phyloP scores from a whole-genome alignment of 176 grass and related monocot species.

The Oryza officinalis region DNA sequence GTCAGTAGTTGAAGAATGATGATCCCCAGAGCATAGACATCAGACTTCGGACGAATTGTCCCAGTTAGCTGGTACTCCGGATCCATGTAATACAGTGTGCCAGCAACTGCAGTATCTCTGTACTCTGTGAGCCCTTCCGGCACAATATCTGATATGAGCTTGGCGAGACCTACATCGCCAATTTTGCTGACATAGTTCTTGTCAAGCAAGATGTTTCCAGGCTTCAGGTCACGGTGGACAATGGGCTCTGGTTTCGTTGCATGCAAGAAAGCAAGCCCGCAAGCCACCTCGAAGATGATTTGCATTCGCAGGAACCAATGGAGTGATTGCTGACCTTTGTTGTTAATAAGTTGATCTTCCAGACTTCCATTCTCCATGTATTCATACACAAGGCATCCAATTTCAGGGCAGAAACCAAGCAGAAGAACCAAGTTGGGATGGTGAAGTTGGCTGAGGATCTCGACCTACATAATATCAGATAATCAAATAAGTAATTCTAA shows the following conservation, averaged over 20 bases:
- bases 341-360: constrained; percentile 67
- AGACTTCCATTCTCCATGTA: constrained; percentile 90
- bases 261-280: constrained; percentile 83
- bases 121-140: constrained; percentile 86
- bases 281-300: constrained; percentile 78
- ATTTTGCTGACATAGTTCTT: constrained; percentile 85
- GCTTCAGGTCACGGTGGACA: constrained; percentile 93
- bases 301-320: constrained; percentile 75
- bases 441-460: constrained; percentile 82
- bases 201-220: constrained; percentile 89
- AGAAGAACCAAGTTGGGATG: constrained; percentile 79
- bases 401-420: constrained; percentile 84
- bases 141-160: constrained; percentile 70
- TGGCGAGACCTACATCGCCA: constrained; percentile 83
- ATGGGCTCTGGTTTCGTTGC: constrained; percentile 78
- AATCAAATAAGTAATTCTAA: neutral
- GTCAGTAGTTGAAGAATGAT: constrained; percentile 81
- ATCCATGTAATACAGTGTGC: constrained; percentile 90
- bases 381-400: constrained; percentile 80
- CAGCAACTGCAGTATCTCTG: constrained; percentile 76
- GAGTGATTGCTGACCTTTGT: constrained; percentile 51
- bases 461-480: constrained; percentile 54
- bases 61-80: constrained; percentile 93
- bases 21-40: constrained; percentile 78
- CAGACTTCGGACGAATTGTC: constrained; percentile 86